Evolutionary conservation across 2,329 filamentous ascomycete species (phyloP), one percentile per base, ranked within the genome.

Genomic region (Ophiostoma novo-ulmi): DNA sequence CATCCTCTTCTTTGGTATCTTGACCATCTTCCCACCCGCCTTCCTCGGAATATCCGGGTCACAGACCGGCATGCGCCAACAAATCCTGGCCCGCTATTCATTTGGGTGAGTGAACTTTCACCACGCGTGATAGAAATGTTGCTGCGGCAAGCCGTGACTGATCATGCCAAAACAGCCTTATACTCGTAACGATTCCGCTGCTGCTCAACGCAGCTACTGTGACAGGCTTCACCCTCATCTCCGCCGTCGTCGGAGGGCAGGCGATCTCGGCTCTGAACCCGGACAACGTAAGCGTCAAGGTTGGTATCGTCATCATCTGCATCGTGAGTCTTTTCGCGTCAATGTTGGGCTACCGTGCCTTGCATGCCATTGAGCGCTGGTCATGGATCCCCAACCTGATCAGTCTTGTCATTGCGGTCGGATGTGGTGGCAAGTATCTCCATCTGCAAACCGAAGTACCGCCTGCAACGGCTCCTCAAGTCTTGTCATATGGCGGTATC

Each of bases 51-150:
- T 85, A 1, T 82, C 83, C 13, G 85, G 85, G 0, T 83, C 85
- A 20, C 81, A 82, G 71, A 88, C 85, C 2, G 87, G 86, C 17
- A 81, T 88, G 79, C 80, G 87, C 22, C 86, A 88, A 76, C 82
- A 88, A 75, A 82, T 88, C 6, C 85, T 87, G 74, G 85, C 87
- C n/a, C 81, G 87, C 39, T 89, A 87, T 77, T 83, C 84, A 0
- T 89, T 87, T 75, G 85, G 85, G 80, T 85, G 20, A n/a, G 67
- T 68, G 26, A 55, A 36, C 14, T 64, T 38, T 31, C 61, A n/a
- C 35, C 22, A 58, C 5, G 52, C 11, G 2, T 4, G 31, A 26
- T 4, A 10, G n/a, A 58, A 3, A 75, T 70, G 76, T 73, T 31
- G 38, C 17, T 26, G 17, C 11, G 36, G 20, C 58, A 2, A 20